Evolutionary conservation across 2,329 filamentous ascomycete species (phyloP).

Genomic region (Talaromyces albobiverticillius): DNA sequence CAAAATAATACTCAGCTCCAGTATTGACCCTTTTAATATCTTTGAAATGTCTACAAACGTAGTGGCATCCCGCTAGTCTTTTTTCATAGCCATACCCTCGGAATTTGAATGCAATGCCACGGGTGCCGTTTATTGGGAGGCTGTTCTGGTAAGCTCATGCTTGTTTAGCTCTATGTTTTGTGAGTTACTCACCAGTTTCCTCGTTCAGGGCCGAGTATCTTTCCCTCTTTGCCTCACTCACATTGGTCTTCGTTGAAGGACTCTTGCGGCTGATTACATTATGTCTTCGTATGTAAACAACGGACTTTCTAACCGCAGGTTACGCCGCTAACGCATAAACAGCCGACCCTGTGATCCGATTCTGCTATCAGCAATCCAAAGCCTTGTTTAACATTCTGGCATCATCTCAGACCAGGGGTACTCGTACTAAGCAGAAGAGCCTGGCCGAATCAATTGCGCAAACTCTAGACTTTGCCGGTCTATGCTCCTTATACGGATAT

Average conservation of each 20-base stretch:
- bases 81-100: too few species aligned
- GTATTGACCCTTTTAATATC: background rate
- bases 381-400: conserved; percentile 77
- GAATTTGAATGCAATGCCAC: conserved; percentile 44
- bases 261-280: conserved; percentile 82
- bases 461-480: conserved; percentile 86
- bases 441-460: conserved; percentile 76
- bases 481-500: conserved; percentile 90
- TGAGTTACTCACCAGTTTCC: background rate
- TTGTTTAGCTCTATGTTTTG: conserved; percentile 6
- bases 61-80: too few species aligned
- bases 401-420: conserved; percentile 65
- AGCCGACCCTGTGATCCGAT: conserved; percentile 75
- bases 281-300: conserved; percentile 67
- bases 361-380: conserved; percentile 80
- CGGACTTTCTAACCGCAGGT: background rate
- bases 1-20: background rate
- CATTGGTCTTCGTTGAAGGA: conserved; percentile 78
- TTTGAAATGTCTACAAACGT: background rate
- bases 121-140: conserved; percentile 62
- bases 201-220: conserved; percentile 74
- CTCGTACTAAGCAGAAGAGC: conserved; percentile 65
- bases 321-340: conserved; percentile 21
- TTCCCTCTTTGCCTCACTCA: conserved; percentile 77
- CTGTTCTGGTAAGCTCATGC: conserved; percentile 47